Percentiles rank a stretch among this genome's conserved stretches.
Conservation (phyloP, 768 basidiomycete species). For the Ephemerocybe angulata region DNA sequence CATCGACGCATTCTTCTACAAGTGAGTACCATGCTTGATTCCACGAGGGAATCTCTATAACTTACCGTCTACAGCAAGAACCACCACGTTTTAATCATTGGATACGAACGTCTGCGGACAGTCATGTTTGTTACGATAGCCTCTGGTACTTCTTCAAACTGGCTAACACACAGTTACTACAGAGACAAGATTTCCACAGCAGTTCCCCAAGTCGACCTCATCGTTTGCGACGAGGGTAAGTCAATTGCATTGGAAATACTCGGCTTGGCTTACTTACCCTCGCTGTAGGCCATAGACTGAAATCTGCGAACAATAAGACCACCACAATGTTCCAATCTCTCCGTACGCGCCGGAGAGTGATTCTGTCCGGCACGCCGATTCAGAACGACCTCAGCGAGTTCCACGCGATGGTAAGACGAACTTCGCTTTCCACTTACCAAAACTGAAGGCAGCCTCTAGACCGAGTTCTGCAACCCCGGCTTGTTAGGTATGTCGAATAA, state of each 20-base stretch:
- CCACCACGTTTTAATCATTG: conserved; percentile 88
- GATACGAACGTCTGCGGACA: conserved; percentile 86
- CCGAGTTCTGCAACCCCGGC: conserved; percentile 93
- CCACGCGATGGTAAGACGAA: conserved; percentile 77
- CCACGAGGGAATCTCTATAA: neutral
- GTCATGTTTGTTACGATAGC: conserved; percentile 59
- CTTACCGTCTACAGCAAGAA: conserved; percentile 44
- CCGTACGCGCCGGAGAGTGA: conserved; percentile 72
- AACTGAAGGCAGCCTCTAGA: conserved; percentile 37
- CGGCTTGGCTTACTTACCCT: neutral
- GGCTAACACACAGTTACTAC: neutral
- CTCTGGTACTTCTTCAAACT: neutral
- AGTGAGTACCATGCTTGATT: conserved; percentile 39
- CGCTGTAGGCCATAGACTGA: conserved; percentile 76
- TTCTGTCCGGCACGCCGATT: conserved; percentile 94
- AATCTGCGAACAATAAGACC: conserved; percentile 89
- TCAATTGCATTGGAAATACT: neutral
- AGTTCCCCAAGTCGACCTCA: conserved; percentile 81
- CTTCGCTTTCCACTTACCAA: neutral
- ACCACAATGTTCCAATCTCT: conserved; percentile 80
- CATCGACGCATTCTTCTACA: conserved; percentile 70
- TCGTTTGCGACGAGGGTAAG: conserved; percentile 91
- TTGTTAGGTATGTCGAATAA: conserved; percentile 56
- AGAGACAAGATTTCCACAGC: conserved; percentile 24
- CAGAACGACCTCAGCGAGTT: conserved; percentile 96